Base-by-base conservation (phyloP, 2,329 filamentous ascomycete species). In the Ceratocystis huliohia region DNA sequence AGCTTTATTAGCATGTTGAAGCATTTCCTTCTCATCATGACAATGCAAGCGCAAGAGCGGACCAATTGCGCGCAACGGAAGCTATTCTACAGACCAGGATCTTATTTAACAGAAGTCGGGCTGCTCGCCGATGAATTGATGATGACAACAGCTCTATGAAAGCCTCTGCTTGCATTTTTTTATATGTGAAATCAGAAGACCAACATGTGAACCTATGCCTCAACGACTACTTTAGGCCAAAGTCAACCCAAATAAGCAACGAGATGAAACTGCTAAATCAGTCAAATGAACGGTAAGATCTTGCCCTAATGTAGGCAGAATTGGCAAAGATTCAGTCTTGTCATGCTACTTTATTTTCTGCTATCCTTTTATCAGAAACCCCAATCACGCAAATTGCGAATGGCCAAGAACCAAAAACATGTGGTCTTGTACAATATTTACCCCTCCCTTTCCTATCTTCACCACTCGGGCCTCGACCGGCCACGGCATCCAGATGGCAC, bases 401-500 rank as follows among this genome's bases (percentile, higher is more conserved):
- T 41, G 37, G 37, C 37, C 10, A 41, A 13, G 8, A 41, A 10
- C 46, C n/a, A 50, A n/a, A 50, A 13, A n/a, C 46, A 50, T 50
- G 46, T n/a, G n/a, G 22, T 20, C 46, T 50, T 50, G 17, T 50
- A n/a, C 22, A 50, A 50, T 50, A 5, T 50, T 20, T 13, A 30
- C 15, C 22, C n/a, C n/a, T 15, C 5, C 53, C 13, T 22, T 15
- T 30, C 13, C 5, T 30, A 7, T 57, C 25, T 28, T 59, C 25
- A 65, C 68, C 68, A 69, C 13, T 59, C 46, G 1, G 68, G 67
- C 50, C 61, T 66, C 10, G 68, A 69, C 28, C 68, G 63, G 22
- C 68, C 68, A 44, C 61, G 65, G 4, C 50, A 44, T 1, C 68
- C 68, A 1, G 65, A 67, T 4, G 68, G 67, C 30, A 65, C 65